Conservation (phyloP, 1,284 basidiomycete genomes). For the Leucoagaricus sp. region DNA sequence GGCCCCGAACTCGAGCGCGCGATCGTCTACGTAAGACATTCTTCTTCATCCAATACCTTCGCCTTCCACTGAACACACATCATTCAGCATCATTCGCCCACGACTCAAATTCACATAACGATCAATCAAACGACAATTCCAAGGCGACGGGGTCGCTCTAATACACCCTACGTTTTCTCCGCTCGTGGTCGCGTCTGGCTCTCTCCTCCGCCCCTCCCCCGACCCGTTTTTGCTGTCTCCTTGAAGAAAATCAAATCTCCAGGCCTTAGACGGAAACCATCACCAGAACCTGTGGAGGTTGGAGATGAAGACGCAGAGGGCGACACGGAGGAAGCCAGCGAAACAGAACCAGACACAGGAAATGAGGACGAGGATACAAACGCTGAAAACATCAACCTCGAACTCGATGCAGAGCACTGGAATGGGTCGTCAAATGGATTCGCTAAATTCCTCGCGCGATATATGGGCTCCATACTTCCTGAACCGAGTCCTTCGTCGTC, state of each 20-base stretch:
- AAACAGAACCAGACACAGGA: conserved; percentile 9
- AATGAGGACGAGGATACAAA: conserved; percentile 18
- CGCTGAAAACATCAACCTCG: conserved; percentile 18
- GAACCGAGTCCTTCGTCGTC: conserved; percentile 18
- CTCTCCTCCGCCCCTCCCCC: conserved; percentile 29
- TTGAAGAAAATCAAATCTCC: conserved; percentile 6
- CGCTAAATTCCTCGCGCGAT: conserved; percentile 28
- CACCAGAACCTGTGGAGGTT: background rate
- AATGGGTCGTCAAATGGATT: conserved; percentile 29
- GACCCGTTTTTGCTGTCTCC: conserved; percentile 24
- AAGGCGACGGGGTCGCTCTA: conserved; percentile 54
- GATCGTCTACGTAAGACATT: conserved; percentile 64
- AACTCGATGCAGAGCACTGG: conserved; percentile 26
- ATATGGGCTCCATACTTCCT: conserved; percentile 22
- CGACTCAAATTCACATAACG: conserved; percentile 59
- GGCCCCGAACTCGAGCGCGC: conserved; percentile 48
- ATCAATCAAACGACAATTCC: conserved; percentile 50
- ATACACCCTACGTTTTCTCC: conserved; percentile 58
- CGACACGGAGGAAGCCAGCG: conserved; percentile 11
- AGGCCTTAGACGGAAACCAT: background rate
- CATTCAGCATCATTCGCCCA: conserved; percentile 51
- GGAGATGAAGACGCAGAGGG: conserved; percentile 12
- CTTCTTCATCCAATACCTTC: background rate
- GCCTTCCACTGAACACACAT: conserved; percentile 2
- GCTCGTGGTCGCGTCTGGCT: conserved; percentile 49